phyloP scores from a whole-genome alignment of 768 basidiomycete genomes.

The Mycena galericulata region DNA sequence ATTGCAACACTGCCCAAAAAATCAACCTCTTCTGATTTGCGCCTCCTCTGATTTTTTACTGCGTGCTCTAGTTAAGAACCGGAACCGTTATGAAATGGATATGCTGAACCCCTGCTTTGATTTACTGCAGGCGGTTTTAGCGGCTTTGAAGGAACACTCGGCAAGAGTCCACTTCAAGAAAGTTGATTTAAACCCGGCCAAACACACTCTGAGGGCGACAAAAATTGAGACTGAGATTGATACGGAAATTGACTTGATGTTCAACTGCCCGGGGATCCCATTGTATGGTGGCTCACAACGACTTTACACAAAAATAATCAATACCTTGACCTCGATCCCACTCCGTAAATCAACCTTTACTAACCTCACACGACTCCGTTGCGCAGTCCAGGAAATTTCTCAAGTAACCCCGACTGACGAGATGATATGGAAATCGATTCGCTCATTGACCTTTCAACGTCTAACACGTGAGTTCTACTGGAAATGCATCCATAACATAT shows the following conservation, averaged over 20 bases:
- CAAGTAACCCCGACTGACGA: not conserved
- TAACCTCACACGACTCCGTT: not conserved
- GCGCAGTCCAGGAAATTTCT: not conserved
- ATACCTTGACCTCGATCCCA: not conserved
- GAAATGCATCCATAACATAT: too few relatives aligned
- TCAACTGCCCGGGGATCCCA: constrained; percentile 4
- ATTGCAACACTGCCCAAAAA: not conserved
- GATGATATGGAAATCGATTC: constrained; percentile 8
- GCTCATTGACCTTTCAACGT: not conserved
- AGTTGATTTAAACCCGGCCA: not conserved
- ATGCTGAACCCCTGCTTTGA: not conserved
- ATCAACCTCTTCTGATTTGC: not conserved
- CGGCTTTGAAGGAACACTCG: not conserved
- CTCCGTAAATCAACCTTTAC: not conserved
- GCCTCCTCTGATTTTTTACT: too few relatives aligned
- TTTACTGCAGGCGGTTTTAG: not conserved
- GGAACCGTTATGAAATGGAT: not conserved
- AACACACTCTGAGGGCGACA: not conserved
- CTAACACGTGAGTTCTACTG: too few relatives aligned
- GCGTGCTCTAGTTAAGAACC: not conserved
- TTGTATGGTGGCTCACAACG: not conserved
- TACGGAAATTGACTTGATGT: constrained; percentile 12
- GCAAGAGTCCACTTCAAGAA: not conserved
- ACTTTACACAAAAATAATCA: constrained; percentile 3
- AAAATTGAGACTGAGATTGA: not conserved